Base-by-base conservation (phyloP, 1,139 yeast genomes). In the Magnusiomyces clavatus region DNA sequence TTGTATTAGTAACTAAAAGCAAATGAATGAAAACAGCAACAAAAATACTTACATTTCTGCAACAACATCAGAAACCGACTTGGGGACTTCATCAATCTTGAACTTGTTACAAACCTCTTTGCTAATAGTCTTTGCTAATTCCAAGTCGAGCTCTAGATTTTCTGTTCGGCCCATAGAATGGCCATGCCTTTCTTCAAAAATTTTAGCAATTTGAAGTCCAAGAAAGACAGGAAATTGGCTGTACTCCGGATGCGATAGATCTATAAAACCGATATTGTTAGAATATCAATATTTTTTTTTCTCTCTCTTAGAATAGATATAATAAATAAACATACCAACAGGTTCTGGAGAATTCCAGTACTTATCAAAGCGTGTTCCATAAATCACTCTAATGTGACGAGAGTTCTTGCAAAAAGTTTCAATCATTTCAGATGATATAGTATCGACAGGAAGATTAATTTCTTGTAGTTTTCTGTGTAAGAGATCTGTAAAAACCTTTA, bases 371-470 rank as follows among this genome's bases (percentile, higher is more conserved):
- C 56, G 54, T 1, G 57, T 38, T 8, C 72, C 72, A 16, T 55
- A 48, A 4, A 65, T 44, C 3, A 71, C 73, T 44, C 66, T 68
- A 46, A 80, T 55, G 51, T 61, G 69, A 46, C 71, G 66, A 19
- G 75, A 67, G 57, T 86, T 84, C 61, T 82, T 83, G 63, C 88
- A 80, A 64, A 87, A 86, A 0, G 69, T 62, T 20, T 71, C 66
- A 4, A 81, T 67, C 11, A 74, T 70, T 0, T 73, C 77, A 8
- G 68, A 64, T 11, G 69, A 60, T 10, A 75, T 61, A 6, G 65
- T 69, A 17, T 60, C 63, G 6, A 50, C 49, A 2, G 61, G 53
- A 49, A 8, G 66, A 38, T 40, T 74, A 64, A 54, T 62, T 48
- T 46, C 59, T 36, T 6, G 56, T 47, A 57, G 69, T 1, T 74